A percentile compares a stretch with the other conserved stretches of the same genome.
phyloP scores from a whole-genome alignment of 306 rosid genomes.

The Malus sieversii region DNA sequence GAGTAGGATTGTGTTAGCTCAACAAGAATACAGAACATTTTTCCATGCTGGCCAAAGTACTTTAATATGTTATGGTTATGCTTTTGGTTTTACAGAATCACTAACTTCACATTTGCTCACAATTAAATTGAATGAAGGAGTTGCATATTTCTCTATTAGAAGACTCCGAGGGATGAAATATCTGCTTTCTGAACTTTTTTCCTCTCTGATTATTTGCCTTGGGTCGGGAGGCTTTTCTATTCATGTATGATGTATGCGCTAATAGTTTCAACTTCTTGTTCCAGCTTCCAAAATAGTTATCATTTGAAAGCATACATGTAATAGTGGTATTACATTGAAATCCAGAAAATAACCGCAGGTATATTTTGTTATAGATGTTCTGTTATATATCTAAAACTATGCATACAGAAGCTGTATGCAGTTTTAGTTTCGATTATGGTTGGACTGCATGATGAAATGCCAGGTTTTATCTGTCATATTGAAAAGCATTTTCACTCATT shows the following conservation, averaged over 20 bases:
- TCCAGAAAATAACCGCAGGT: constrained; percentile 3
- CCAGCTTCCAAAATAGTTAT: background rate
- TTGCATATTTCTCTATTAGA: constrained; percentile 1
- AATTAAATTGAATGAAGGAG: constrained; percentile 18
- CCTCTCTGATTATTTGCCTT: background rate
- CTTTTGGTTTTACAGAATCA: constrained; percentile 25
- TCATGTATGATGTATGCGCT: background rate
- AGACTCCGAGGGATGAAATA: background rate
- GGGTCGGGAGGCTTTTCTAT: background rate
- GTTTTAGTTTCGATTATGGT: constrained; percentile 2
- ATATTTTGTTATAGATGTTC: background rate
- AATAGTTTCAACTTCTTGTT: background rate
- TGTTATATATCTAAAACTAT: background rate
- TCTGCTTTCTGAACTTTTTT: background rate
- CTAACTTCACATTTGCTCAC: constrained; percentile 20
- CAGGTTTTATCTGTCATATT: background rate
- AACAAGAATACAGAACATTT: constrained; percentile 49
- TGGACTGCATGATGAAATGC: constrained; percentile 18
- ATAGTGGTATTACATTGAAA: too few species aligned
- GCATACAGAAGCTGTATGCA: constrained; percentile 2
- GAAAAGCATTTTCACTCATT: constrained; percentile 7
- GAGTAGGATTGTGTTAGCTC: constrained; percentile 71
- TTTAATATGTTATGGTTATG: constrained; percentile 15
- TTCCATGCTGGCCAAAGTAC: constrained; percentile 26
- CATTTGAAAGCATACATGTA: too few species aligned